Evolutionary conservation across 2,329 filamentous ascomycete genomes (phyloP), one percentile per base, ranked within the genome.

Genomic region (Geoglossum cookeanum): DNA sequence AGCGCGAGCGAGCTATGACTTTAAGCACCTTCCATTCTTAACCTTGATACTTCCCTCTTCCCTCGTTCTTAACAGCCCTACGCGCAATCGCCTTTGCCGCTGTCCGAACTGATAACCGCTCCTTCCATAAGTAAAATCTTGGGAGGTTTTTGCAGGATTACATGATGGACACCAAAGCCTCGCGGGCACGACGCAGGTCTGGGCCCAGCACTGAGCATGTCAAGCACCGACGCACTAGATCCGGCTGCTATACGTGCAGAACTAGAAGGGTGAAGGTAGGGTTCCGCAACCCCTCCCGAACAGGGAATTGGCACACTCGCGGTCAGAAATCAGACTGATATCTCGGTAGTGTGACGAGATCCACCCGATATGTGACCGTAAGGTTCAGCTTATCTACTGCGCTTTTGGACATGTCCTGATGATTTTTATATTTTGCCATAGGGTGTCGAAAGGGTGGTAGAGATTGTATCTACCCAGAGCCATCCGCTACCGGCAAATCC

Each of bases 191-290:
- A 35, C 54, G 54, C 37, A 55, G n/a, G 22, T 15, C 54, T 11
- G 54, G 32, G 11, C 54, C 54, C 3, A 27, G 44, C 42, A 39
- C 44, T 13, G 86, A 94, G 60, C 83, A 85, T 65, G 85, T 94
- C 63, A 97, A 97, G 70, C 91, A 97, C 68, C 84, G 90, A 60
- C 81, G 92, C 63, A 97, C 92, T 48, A 79, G 92, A 64, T 96
- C 89, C 61, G 92, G 92, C 32, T 98, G 92, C 71, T 96, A 80
- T 67, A 97, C 90, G 52, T 98, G 92, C 70, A 80, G 92, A 59
- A 84, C 83, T 64, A 80, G 92, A 62, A 80, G 92, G 68, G 90
- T 97, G 55, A 97, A 83, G 75, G 78, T 79, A 66, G 60, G 62
- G 7, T 37, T 48, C 52, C 35, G 9, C 39, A 3, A 37, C 33